Evolutionary conservation across 169 alveolate genomes (phyloP), one percentile per base, ranked within the genome.

Genomic region (Babesia bigemina): DNA sequence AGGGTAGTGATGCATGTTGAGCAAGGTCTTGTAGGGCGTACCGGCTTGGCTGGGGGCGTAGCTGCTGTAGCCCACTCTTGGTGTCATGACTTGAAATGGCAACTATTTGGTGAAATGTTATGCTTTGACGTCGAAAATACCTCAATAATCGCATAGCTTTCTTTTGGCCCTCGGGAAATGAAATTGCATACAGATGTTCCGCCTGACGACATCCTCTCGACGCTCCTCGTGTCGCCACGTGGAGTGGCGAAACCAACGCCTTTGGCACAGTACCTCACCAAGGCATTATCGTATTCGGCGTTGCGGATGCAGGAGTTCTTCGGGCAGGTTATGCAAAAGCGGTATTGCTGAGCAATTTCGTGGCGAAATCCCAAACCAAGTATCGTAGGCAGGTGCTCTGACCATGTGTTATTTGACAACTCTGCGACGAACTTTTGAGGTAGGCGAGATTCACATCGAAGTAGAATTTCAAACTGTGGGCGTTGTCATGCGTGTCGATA

Each of bases 371-470:
- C 76, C n/a, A 8, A n/a, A 0, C 56, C 0, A 0, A 67, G 19
- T 0, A 52, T 12, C 33, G 52, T 67, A n/a, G 76, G 76, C 11
- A 67, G 65, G 48, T 19, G 52, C 9, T 36, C 76, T 67, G 24
- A 29, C 6, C 53, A 0, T 67, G 2, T 28, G 8, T 0, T 8
- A 33, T 9, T 11, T 9, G 2, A 1, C 17, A 11, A 11, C 2
- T 10, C 2, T 1, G 10, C 1, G 10, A 53, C 76, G 10, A 53
- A 67, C 76, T n/a, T 24, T 67, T 67, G 16, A 67, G 14, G 22
- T 67, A 67, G 9, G 49, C 44, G 3, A 67, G 60, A 21, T 67
- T 67, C 39, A 67, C 66, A n/a, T 67, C 76, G 24, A 53, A 67
- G 65, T 67, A 67, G 14, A 67, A 67, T 28, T 17, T 1, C 33